Percentiles rank a stretch among this genome's conserved stretches.
Evolutionary conservation across 2,329 filamentous ascomycete genomes (phyloP).

Genomic region (Nemania bipapillata): DNA sequence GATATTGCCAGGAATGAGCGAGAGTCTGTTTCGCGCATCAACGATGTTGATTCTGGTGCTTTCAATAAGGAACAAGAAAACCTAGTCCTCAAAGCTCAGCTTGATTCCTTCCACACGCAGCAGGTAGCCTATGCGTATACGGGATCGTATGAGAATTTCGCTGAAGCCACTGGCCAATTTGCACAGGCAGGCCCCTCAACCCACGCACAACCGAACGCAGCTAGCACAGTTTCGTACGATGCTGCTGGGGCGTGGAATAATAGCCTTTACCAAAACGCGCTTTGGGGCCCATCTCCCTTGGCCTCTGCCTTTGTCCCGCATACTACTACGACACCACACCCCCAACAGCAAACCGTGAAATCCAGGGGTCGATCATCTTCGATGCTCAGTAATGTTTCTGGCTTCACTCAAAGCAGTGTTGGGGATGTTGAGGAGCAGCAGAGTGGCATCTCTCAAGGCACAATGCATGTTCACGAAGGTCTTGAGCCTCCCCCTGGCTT

Average conservation of each 20-base stretch:
- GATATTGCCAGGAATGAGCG: constrained; percentile 60
- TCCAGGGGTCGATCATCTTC: constrained; percentile 70
- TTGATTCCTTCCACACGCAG: constrained; percentile 55
- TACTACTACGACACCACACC: constrained; percentile 48
- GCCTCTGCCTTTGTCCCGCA: constrained; percentile 55
- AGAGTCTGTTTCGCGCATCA: constrained; percentile 56
- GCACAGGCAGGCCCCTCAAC: constrained; percentile 39
- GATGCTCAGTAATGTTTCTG: constrained; percentile 74
- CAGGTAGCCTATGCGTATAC: constrained; percentile 51
- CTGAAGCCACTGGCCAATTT: constrained; percentile 43
- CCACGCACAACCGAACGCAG: constrained; percentile 37
- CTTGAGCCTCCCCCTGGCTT: constrained; percentile 46
- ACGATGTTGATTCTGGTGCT: constrained; percentile 52
- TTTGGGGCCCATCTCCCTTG: constrained; percentile 52
- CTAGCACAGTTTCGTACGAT: constrained; percentile 44
- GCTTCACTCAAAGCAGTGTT: constrained; percentile 71
- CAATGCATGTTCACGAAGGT: constrained; percentile 33
- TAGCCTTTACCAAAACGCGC: constrained; percentile 49
- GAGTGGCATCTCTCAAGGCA: constrained; percentile 39
- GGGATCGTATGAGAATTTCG: constrained; percentile 47
- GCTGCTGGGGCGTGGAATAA: constrained; percentile 50
- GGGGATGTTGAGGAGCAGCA: constrained; percentile 60
- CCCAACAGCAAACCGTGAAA: constrained; percentile 51
- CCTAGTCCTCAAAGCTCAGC: constrained; percentile 53
- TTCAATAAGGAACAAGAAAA: constrained; percentile 57